Conservation (phyloP, 1,284 basidiomycete genomes). For the Caloboletus inedulis region DNA sequence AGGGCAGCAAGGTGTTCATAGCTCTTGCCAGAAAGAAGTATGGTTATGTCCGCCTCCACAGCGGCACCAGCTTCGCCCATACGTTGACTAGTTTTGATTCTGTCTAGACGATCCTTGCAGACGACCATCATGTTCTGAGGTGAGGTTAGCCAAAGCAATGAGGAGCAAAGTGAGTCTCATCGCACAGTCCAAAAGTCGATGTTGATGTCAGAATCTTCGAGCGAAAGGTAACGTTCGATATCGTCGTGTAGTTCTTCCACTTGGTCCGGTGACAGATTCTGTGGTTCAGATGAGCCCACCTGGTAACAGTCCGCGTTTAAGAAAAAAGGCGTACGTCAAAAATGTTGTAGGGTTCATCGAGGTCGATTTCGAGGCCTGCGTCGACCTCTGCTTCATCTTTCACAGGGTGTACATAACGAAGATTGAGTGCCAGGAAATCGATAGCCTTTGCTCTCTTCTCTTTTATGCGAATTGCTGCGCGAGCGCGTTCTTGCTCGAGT, state of each 20-base stretch:
- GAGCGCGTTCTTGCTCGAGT: conserved; percentile 86
- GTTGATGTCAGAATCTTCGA: conserved; percentile 84
- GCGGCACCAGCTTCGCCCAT: conserved; percentile 66
- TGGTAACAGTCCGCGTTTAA: not conserved
- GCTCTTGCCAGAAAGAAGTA: conserved; percentile 74
- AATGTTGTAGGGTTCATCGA: conserved; percentile 97
- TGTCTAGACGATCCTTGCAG: conserved; percentile 89
- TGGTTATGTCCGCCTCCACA: conserved; percentile 78
- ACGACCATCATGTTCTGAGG: conserved; percentile 92
- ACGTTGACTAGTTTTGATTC: conserved; percentile 57
- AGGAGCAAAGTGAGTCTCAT: conserved; percentile 12
- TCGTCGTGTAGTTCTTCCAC: conserved; percentile 93
- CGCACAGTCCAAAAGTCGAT: conserved; percentile 96
- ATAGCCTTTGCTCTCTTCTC: conserved; percentile 96
- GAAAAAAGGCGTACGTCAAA: conserved; percentile 62
- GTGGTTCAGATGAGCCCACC: conserved; percentile 23
- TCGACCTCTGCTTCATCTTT: conserved; percentile 69
- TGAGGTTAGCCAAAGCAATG: conserved; percentile 8
- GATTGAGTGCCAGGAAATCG: conserved; percentile 90
- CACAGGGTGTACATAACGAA: conserved; percentile 79
- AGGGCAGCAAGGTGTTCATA: conserved; percentile 81
- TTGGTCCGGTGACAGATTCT: conserved; percentile 87
- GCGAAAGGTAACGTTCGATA: conserved; percentile 86
- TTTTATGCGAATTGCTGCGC: conserved; percentile 91
- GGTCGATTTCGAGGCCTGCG: conserved; percentile 92